Evolutionary conservation across 2,329 filamentous ascomycete species (phyloP), one percentile per base, ranked within the genome.

Genomic region (Trichoderma koningiopsis): DNA sequence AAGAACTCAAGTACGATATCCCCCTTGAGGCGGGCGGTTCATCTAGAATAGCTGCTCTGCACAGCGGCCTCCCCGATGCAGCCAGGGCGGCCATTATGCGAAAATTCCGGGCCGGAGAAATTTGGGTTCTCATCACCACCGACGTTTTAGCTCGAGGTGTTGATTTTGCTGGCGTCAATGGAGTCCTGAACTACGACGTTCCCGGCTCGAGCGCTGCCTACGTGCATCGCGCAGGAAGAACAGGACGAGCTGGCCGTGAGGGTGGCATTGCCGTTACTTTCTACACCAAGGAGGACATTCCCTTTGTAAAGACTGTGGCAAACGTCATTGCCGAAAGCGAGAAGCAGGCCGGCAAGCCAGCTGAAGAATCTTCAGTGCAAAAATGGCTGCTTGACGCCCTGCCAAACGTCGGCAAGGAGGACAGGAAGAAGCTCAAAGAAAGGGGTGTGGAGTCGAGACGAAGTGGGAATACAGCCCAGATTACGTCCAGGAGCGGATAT

Each of bases 171-270:
- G 96, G 96, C 61, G 90, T 99, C 72, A 97, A 97, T 76, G 94
- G 94, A 57, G 94, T 99, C 0, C 92, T 99, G 63, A 99, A 98
- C 81, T 99, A 97, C 81, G 96, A 99, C 79, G 93, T 97, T 10
- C 96, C 96, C 0, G 93, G 91, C n/a, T 94, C 92, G 0, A 91
- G 92, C 5, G 95, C 94, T 0, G 89, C 89, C 1, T 99, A 99
- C 77, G 92, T 99, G 7, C 96, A 99, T 81, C 92, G 96, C 13
- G 94, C 96, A 0, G 96, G 96, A 0, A 88, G 96, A 58, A 98
- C 96, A 0, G 96, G 95, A 0, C 87, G 96, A 27, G 96, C 94
- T 0, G 96, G 96, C 0, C 87, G 94, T 29, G 89, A 92, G 75
- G 94, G 94, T 24, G 96, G 96, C 59, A 88, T 97, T 4, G 94